phyloP scores from a whole-genome alignment of 2,329 filamentous ascomycete species.

The Trichoderma arundinaceum region DNA sequence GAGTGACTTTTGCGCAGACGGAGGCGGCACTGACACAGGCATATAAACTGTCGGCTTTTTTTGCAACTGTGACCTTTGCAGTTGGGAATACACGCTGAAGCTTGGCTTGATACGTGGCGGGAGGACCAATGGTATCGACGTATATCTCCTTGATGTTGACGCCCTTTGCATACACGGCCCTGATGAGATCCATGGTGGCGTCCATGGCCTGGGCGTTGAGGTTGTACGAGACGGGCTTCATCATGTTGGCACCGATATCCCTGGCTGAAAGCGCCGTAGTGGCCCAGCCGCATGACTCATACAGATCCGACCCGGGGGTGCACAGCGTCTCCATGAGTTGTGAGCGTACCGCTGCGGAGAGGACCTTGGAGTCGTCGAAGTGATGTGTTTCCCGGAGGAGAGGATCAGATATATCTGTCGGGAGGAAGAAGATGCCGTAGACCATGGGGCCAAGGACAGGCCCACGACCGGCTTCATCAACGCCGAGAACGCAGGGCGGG shows the following conservation, averaged over 20 bases:
- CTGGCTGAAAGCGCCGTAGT: constrained; percentile 79
- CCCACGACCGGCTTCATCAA: constrained; percentile 92
- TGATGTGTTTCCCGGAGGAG: constrained; percentile 79
- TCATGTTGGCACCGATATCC: constrained; percentile 81
- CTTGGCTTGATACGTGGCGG: constrained; percentile 81
- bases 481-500: constrained; percentile 73
- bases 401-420: constrained; percentile 70
- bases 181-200: constrained; percentile 82
- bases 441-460: constrained; percentile 88
- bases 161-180: constrained; percentile 73
- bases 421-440: constrained; percentile 76
- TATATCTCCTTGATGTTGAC: constrained; percentile 90
- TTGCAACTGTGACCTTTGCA: constrained; percentile 74
- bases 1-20: constrained; percentile 94
- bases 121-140: constrained; percentile 91
- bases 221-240: constrained; percentile 76
- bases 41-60: constrained; percentile 92
- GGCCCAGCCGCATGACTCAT: constrained; percentile 77
- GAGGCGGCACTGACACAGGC: constrained; percentile 92
- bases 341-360: constrained; percentile 80
- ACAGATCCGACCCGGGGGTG: constrained; percentile 59
- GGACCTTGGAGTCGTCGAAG: constrained; percentile 94
- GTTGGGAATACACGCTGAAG: constrained; percentile 85
- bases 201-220: constrained; percentile 96
- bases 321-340: constrained; percentile 73